Evolutionary conservation across 2,329 filamentous ascomycete species (phyloP).

Genomic region (Fusarium praegraminearum): DNA sequence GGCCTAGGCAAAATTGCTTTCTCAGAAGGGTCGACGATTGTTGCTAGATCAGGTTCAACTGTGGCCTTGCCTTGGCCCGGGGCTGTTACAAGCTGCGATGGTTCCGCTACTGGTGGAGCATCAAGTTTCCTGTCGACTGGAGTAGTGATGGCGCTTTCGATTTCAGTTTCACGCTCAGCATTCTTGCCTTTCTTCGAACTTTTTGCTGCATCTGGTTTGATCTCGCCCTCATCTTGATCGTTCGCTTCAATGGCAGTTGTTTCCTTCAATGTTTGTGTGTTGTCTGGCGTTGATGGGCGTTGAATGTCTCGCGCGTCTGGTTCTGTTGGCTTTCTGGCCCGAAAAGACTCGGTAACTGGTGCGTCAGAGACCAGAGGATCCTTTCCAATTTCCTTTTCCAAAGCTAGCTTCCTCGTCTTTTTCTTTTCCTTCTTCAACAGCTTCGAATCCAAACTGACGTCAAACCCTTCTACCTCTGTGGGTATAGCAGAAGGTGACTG

Average conservation of each 20-base stretch:
- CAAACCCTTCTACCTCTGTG: neutral
- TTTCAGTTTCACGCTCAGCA: neutral
- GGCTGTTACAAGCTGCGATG: neutral
- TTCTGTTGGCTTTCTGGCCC: conserved; percentile 5
- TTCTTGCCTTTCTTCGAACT: neutral
- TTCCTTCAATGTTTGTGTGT: neutral
- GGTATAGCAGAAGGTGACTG: neutral
- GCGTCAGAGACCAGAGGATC: neutral
- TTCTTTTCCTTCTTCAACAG: conserved; percentile 54
- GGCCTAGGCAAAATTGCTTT: neutral
- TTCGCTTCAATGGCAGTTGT: neutral
- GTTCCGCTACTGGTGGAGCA: neutral
- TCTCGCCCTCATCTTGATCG: neutral
- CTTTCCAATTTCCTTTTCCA: conserved; percentile 21
- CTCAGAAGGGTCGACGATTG: neutral
- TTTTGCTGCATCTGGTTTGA: neutral
- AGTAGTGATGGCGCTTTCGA: neutral
- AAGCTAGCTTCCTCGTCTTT: conserved; percentile 51
- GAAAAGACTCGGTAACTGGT: neutral
- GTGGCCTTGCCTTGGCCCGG: neutral
- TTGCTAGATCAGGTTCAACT: neutral
- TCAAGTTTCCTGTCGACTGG: neutral
- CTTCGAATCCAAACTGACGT: conserved; percentile 27
- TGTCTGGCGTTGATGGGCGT: neutral
- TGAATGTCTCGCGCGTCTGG: neutral